Base-by-base conservation (phyloP, 2,329 filamentous ascomycete species). In the Chlorencoelia australis region DNA sequence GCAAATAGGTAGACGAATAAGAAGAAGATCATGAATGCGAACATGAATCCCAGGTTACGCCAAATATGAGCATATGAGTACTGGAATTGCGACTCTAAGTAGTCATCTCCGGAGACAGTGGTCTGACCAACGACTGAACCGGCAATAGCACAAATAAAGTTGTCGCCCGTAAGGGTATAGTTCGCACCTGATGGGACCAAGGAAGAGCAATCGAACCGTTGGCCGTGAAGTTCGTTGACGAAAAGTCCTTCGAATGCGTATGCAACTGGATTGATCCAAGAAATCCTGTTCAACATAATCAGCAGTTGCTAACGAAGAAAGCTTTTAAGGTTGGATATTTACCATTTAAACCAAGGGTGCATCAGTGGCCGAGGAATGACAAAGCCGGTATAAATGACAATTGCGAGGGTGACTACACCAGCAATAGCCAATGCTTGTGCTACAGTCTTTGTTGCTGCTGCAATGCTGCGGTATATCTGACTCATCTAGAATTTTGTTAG, bases 271-370 rank as follows among this genome's bases (percentile, higher is more conserved):
- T 56, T 54, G 13, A 57, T 51, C 44, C 83, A 89, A 53, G 79
- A 80, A 44, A 93, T 74, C n/a, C n/a, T n/a, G n/a, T n/a, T 86
- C 85, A 94, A 43, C 77, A 71, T 50, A 81, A 83, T 83, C 85
- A 93, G n/a, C n/a, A n/a, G n/a, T n/a, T n/a, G n/a, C n/a, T n/a
- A n/a, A n/a, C n/a, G n/a, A n/a, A n/a, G n/a, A n/a, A n/a, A n/a
- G n/a, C 91, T 4, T 10, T 20, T 11, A 35, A 15, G 15, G n/a
- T 19, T 18, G 11, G 9, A 10, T 7, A 13, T n/a, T n/a, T n/a
- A n/a, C 24, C 25, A 41, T 22, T 38, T 75, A 52, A 77, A 79
- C 68, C 47, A 82, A 69, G 41, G 81, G 8, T 81, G 69, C 82
- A 91, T 89, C 56, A 41, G 75, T 16, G 51, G 48, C 1, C 54